phyloP scores from a whole-genome alignment of 768 basidiomycete species.

The Pulveroboletus sp. region DNA sequence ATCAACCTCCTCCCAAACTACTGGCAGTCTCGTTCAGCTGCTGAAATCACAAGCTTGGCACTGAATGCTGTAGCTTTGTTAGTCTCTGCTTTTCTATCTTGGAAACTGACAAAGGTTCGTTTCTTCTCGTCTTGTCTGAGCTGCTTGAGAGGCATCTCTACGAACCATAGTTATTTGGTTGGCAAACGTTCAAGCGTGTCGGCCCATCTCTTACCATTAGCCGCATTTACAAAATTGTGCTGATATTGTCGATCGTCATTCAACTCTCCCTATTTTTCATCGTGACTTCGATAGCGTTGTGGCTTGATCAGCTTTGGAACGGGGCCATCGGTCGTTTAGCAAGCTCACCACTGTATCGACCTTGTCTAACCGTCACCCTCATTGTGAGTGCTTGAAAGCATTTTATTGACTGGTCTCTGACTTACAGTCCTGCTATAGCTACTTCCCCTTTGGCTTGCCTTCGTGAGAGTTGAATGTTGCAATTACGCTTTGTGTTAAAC shows the following conservation, averaged over 20 bases:
- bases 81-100: conserved; percentile 62
- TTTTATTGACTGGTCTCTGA: background rate
- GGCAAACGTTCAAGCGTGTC: conserved; percentile 87
- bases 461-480: conserved; percentile 33
- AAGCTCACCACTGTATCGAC: conserved; percentile 50
- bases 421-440: conserved; percentile 38
- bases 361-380: conserved; percentile 52
- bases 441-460: conserved; percentile 66
- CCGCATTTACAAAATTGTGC: conserved; percentile 69
- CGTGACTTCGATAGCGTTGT: conserved; percentile 62
- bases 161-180: conserved; percentile 59
- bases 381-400: conserved; percentile 45
- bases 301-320: conserved; percentile 75
- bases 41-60: conserved; percentile 64
- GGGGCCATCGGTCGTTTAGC: conserved; percentile 59
- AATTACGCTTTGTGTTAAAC: background rate
- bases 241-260: conserved; percentile 66
- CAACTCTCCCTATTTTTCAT: conserved; percentile 82
- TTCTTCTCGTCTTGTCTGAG: background rate
- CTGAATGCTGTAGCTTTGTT: conserved; percentile 61
- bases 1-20: conserved; percentile 57
- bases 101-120: conserved; percentile 69
- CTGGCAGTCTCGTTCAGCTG: conserved; percentile 57
- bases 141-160: background rate
- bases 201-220: conserved; percentile 75